These are phyloP conservation scores for Amoebophrya sp. DNA, from an alignment of 169 alveolate species.

Conservation along the genomic window DNA sequence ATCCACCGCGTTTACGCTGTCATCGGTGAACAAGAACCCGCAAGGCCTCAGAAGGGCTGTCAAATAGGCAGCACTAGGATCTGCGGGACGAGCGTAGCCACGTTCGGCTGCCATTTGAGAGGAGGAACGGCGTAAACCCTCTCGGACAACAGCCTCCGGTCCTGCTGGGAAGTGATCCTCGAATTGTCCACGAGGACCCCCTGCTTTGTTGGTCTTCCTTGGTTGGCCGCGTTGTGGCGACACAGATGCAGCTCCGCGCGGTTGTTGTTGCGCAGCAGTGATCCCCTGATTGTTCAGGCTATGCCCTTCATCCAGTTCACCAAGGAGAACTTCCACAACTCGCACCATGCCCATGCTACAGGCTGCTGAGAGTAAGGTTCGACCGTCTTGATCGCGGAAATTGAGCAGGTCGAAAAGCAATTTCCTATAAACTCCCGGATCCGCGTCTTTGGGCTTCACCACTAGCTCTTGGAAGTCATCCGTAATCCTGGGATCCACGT, in stretches of 20 bases:
- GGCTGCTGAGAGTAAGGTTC: not conserved
- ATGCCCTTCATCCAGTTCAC: not conserved
- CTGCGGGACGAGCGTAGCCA: not conserved
- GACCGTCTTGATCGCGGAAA: constrained; percentile 14
- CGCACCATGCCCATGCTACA: not conserved
- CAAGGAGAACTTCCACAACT: not conserved
- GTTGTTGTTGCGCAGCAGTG: too few relatives aligned
- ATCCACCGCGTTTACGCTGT: not conserved
- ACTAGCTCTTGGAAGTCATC: not conserved
- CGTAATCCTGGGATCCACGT: not conserved
- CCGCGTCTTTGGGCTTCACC: not conserved
- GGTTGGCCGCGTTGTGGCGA: too few relatives aligned
- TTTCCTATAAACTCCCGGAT: not conserved
- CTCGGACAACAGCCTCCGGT: too few relatives aligned
- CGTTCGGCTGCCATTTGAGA: not conserved
- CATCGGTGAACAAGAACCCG: constrained; percentile 22
- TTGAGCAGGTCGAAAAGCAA: not conserved
- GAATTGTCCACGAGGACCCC: too few relatives aligned
- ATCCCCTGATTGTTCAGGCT: not conserved
- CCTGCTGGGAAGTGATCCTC: too few relatives aligned
- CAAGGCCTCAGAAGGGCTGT: not conserved
- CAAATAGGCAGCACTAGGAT: not conserved
- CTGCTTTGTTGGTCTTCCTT: too few relatives aligned
- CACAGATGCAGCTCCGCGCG: too few relatives aligned
- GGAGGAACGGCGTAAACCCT: too few relatives aligned